A percentile compares a stretch with the other conserved stretches of the same genome.
phyloP scores from a whole-genome alignment of 129 eudicot genomes.

The Mikania micrantha region DNA sequence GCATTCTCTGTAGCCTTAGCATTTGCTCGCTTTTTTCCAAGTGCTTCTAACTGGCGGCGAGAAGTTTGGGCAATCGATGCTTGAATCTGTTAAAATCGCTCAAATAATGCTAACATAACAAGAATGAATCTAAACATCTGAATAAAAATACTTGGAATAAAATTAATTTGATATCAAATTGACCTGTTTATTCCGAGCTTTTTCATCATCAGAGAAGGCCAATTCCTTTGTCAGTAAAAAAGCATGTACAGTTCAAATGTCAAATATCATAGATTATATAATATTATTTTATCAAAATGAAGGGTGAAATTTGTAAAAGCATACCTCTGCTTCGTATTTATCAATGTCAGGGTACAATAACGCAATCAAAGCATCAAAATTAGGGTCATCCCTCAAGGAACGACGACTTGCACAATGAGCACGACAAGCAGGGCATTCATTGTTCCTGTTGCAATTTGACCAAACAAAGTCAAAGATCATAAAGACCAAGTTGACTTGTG shows the following conservation, averaged over 20 bases:
- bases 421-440: slow-evolving; percentile 95
- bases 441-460: slow-evolving; percentile 48
- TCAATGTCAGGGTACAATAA: slow-evolving; percentile 81
- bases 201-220: slow-evolving; percentile 87
- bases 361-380: slow-evolving; percentile 72
- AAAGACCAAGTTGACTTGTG: background rate
- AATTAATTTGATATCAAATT: background rate
- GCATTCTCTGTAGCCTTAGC: slow-evolving; percentile 50
- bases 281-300: background rate
- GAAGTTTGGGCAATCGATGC: slow-evolving; percentile 79
- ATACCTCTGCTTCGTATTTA: slow-evolving; percentile 91
- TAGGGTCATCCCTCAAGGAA: slow-evolving; percentile 93
- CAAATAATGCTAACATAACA: background rate
- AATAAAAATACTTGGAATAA: background rate
- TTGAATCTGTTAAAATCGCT: slow-evolving; percentile 56
- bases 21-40: slow-evolving; percentile 59
- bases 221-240: slow-evolving; percentile 48
- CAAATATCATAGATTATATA: background rate
- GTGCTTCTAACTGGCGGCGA: slow-evolving; percentile 79
- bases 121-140: background rate
- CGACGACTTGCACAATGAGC: slow-evolving; percentile 98
- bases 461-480: slow-evolving; percentile 3
- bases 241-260: background rate
- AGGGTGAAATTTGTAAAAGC: background rate
- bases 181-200: slow-evolving; percentile 80